Evolutionary conservation across 331 rosid genomes (phyloP).

Genomic region (Erythrophleum ivorense): DNA sequence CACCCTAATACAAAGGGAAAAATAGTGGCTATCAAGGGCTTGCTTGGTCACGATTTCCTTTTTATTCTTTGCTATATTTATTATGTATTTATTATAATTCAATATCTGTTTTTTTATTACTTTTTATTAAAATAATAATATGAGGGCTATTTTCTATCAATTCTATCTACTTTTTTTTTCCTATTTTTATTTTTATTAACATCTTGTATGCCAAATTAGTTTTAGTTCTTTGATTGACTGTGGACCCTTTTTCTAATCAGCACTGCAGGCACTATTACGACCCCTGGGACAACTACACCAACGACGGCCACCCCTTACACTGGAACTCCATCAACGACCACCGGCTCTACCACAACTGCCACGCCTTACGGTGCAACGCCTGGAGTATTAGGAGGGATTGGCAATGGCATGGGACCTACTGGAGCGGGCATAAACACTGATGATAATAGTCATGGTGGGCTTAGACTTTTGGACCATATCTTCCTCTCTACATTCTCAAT

Average conservation of each 20-base stretch:
- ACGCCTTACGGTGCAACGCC: constrained; percentile 71
- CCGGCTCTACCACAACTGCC: constrained; percentile 11
- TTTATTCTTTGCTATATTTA: too few species aligned
- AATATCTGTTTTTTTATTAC: too few species aligned
- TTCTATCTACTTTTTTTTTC: too few species aligned
- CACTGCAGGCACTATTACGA: constrained; percentile 47
- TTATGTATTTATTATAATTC: too few species aligned
- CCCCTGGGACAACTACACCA: constrained; percentile 38
- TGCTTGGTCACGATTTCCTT: too few species aligned
- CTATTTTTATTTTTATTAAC: too few species aligned
- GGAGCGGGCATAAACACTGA: constrained; percentile 74
- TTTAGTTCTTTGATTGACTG: constrained; percentile 8
- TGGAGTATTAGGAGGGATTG: constrained; percentile 80
- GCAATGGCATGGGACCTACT: constrained; percentile 71
- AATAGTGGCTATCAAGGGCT: too few species aligned
- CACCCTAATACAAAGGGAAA: too few species aligned
- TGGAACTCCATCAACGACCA: constrained; percentile 7
- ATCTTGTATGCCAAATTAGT: neutral
- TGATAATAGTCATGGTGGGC: constrained; percentile 65
- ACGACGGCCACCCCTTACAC: constrained; percentile 23
- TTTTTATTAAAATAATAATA: too few species aligned
- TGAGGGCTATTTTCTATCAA: too few species aligned
- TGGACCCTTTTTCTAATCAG: constrained; percentile 36
- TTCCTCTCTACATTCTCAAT: constrained; percentile 36
- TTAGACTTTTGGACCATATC: constrained; percentile 37